phyloP scores from a whole-genome alignment of 306 rosid genomes.

The Casuarina glauca region DNA sequence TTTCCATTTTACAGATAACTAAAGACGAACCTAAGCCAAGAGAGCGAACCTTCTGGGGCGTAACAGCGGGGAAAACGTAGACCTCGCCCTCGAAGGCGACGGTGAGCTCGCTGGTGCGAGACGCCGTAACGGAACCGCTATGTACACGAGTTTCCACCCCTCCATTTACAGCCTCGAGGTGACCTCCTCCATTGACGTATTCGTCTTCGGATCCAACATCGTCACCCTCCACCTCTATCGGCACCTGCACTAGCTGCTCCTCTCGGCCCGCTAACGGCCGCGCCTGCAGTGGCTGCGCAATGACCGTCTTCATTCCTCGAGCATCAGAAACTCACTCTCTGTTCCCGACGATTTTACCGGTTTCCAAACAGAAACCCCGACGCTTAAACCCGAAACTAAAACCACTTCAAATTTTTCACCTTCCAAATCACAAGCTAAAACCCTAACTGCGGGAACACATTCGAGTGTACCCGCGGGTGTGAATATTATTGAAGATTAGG shows the following conservation, averaged over 20 bases:
- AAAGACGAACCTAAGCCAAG: background rate
- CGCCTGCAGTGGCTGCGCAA: constrained; percentile 9
- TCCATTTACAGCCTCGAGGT: constrained; percentile 23
- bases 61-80: constrained; percentile 69
- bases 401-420: background rate
- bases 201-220: constrained; percentile 15
- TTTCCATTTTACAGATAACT: background rate
- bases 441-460: background rate
- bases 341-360: background rate
- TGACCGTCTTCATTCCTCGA: constrained; percentile 8
- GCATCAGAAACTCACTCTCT: background rate
- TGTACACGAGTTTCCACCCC: constrained; percentile 25
- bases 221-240: constrained; percentile 31
- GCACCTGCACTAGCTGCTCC: background rate
- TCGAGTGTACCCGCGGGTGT: too few species aligned
- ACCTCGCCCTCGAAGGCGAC: constrained; percentile 72
- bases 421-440: background rate
- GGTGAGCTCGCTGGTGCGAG: constrained; percentile 69
- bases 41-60: constrained; percentile 58
- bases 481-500: background rate
- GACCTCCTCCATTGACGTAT: constrained; percentile 26
- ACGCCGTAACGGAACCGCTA: constrained; percentile 14
- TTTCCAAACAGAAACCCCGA: background rate
- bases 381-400: background rate
- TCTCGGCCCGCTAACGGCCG: constrained; percentile 3